Conservation (phyloP, 2,329 filamentous ascomycete species). For the Erysiphe pisi region DNA sequence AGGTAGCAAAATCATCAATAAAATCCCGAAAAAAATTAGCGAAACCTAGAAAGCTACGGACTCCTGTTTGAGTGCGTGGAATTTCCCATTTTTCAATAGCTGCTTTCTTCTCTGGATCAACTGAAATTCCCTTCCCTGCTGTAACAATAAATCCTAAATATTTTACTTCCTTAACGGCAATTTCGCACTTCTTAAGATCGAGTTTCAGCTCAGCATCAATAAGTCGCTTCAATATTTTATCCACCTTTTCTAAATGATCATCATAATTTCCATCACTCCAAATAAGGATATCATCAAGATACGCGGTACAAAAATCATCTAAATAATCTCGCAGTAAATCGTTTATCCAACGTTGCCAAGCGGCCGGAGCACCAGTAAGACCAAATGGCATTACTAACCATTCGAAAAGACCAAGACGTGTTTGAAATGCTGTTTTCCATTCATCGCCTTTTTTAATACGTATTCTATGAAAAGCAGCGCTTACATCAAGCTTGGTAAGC, state of each 20-base stretch:
- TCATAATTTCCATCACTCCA: neutral
- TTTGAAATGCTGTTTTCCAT: conserved; percentile 23
- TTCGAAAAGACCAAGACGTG: neutral
- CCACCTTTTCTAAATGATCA: neutral
- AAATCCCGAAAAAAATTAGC: neutral
- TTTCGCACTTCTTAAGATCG: neutral
- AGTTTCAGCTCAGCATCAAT: neutral
- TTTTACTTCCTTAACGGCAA: neutral
- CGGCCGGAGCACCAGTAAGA: neutral
- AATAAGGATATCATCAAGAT: conserved; percentile 20
- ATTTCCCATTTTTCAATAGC: neutral
- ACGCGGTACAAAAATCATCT: conserved; percentile 13
- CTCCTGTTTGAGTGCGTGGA: conserved; percentile 15
- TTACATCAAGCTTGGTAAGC: conserved; percentile 8
- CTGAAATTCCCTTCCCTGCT: neutral
- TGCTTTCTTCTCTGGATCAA: neutral
- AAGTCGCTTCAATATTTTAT: neutral
- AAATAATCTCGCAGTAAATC: neutral
- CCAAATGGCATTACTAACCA: neutral
- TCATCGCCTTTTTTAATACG: neutral
- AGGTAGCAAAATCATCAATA: neutral
- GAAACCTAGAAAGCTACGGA: neutral
- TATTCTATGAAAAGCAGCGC: neutral
- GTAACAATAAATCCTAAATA: conserved; percentile 16
- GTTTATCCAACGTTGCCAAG: conserved; percentile 18